Evolutionary conservation across 148 eudicot genomes (phyloP).

Genomic region (Gaultheria prostrata): DNA sequence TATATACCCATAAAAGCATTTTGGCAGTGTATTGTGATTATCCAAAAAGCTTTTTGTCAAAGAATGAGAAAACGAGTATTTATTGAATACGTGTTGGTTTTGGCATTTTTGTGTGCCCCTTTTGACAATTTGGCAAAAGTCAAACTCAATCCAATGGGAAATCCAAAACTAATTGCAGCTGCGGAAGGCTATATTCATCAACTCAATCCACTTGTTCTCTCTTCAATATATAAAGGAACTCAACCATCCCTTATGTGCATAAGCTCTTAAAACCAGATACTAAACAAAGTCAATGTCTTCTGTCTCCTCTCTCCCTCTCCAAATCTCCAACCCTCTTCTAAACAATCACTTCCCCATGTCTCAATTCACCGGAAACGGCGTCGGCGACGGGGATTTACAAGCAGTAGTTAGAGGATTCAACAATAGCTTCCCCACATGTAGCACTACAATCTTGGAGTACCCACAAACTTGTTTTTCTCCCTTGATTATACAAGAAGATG

Average conservation of each 20-base stretch:
- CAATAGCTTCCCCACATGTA: neutral
- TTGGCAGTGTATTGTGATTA: neutral
- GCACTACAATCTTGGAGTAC: conserved; percentile 6
- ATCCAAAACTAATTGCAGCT: neutral
- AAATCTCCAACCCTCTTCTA: neutral
- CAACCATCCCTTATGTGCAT: neutral
- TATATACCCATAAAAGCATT: neutral
- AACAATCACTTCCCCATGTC: neutral
- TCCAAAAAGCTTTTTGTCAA: neutral
- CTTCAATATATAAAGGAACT: neutral
- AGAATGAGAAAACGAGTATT: neutral
- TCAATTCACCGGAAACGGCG: neutral
- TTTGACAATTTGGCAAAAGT: conserved; percentile 2
- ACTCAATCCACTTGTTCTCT: conserved; percentile 3
- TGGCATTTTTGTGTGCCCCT: neutral
- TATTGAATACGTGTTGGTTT: neutral
- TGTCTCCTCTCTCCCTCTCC: neutral
- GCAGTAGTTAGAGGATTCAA: conserved; percentile 45
- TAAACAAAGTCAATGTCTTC: neutral
- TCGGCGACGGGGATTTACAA: conserved; percentile 50
- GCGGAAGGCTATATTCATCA: neutral
- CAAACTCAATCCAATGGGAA: conserved; percentile 4
- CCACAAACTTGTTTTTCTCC: conserved; percentile 9
- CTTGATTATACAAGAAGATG: conserved; percentile 2
- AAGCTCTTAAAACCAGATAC: neutral